Percentiles rank a stretch among this genome's conserved stretches.
phyloP scores from a whole-genome alignment of 306 rosid genomes.

The Carpinus viminea region DNA sequence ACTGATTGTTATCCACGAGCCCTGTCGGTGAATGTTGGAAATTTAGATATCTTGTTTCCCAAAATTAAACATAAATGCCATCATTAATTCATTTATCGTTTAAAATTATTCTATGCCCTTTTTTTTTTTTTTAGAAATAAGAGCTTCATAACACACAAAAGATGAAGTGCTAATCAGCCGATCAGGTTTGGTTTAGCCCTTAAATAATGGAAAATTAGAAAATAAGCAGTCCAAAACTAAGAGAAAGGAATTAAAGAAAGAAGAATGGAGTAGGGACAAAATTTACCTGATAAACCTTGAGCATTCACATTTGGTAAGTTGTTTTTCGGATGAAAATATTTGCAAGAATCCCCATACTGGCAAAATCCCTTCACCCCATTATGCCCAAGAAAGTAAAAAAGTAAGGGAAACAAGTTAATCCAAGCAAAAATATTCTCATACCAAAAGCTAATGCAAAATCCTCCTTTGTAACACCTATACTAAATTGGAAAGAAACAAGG shows the following conservation, averaged over 20 bases:
- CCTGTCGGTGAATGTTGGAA: slow-evolving; percentile 13
- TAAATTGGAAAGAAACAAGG: no score
- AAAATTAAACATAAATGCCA: neutral
- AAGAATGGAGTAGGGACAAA: neutral
- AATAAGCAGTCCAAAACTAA: no score
- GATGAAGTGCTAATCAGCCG: neutral
- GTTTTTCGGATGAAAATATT: slow-evolving; percentile 48
- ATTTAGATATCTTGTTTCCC: neutral
- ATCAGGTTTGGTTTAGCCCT: neutral
- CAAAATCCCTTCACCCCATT: slow-evolving; percentile 38
- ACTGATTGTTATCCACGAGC: slow-evolving; percentile 26
- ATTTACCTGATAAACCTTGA: slow-evolving; percentile 32
- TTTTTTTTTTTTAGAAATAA: neutral
- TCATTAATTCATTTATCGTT: no score
- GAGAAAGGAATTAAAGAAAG: neutral
- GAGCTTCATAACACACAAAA: neutral
- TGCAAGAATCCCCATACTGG: slow-evolving; percentile 56
- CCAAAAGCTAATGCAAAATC: neutral
- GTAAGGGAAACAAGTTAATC: no score
- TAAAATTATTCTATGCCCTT: neutral
- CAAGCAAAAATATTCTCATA: neutral
- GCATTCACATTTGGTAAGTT: slow-evolving; percentile 24
- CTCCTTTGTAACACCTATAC: neutral
- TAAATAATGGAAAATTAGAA: neutral
- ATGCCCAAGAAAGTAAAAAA: no score